A percentile compares a stretch with the other conserved stretches of the same genome.
These are phyloP conservation scores for Rhodotorula graminis DNA, from an alignment of 768 basidiomycete species.

Conservation along the genomic window DNA sequence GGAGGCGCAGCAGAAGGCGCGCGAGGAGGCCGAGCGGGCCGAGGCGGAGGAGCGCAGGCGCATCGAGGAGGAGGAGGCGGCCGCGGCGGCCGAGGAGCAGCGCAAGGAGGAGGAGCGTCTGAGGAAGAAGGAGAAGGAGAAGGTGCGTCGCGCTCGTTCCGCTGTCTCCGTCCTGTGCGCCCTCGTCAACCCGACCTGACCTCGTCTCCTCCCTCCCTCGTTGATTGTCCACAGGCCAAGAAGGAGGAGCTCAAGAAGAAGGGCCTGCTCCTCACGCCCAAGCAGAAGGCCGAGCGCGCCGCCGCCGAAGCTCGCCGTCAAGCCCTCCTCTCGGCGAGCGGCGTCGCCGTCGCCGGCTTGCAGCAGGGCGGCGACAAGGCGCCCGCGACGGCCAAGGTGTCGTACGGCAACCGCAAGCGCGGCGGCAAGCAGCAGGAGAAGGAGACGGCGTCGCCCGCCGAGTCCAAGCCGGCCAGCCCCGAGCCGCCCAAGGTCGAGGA, in stretches of 20 bases:
- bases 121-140: slow-evolving; percentile 93
- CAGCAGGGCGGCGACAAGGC: slow-evolving; percentile 50
- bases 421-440: slow-evolving; percentile 46
- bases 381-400: slow-evolving; percentile 62
- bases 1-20: slow-evolving; percentile 82
- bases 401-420: slow-evolving; percentile 80
- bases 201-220: neutral
- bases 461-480: slow-evolving; percentile 36
- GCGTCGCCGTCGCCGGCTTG: slow-evolving; percentile 81
- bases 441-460: neutral
- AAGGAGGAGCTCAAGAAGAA: slow-evolving; percentile 87
- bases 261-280: slow-evolving; percentile 89
- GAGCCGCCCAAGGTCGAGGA: slow-evolving; percentile 49
- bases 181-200: neutral
- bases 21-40: slow-evolving; percentile 69
- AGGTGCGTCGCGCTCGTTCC: slow-evolving; percentile 53
- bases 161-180: neutral
- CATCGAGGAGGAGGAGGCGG: slow-evolving; percentile 84
- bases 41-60: slow-evolving; percentile 64
- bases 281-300: slow-evolving; percentile 88
- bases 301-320: slow-evolving; percentile 85
- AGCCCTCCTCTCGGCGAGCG: slow-evolving; percentile 78
- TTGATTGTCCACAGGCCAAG: slow-evolving; percentile 60
- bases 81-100: slow-evolving; percentile 67
- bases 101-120: slow-evolving; percentile 89